phyloP scores from a whole-genome alignment of 2,329 filamentous ascomycete genomes.

The Cordyceps cicadae region DNA sequence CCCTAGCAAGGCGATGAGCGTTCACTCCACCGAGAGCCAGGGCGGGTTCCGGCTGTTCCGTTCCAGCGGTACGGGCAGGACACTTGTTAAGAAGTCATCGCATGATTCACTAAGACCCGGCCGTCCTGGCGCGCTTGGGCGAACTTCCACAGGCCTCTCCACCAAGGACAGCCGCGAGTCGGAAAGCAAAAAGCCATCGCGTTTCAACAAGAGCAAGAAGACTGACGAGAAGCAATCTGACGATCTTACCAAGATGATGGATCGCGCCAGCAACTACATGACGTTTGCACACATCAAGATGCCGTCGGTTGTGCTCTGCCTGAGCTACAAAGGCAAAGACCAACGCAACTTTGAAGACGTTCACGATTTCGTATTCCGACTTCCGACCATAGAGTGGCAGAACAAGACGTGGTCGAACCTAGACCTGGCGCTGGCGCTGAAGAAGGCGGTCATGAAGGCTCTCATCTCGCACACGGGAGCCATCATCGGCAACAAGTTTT shows the following conservation, averaged over 20 bases:
- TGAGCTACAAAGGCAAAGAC: constrained; percentile 93
- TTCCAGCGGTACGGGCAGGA: constrained; percentile 34
- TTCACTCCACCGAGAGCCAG: constrained; percentile 41
- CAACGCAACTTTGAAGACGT: constrained; percentile 95
- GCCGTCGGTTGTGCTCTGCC: constrained; percentile 86
- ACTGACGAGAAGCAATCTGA: constrained; percentile 60
- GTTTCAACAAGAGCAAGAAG: constrained; percentile 49
- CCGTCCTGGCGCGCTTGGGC: constrained; percentile 35
- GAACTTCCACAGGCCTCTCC: constrained; percentile 34
- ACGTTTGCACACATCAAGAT: constrained; percentile 93
- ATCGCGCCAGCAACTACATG: constrained; percentile 92
- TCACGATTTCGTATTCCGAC: constrained; percentile 92
- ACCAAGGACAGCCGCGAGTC: constrained; percentile 32
- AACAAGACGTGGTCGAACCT: constrained; percentile 99
- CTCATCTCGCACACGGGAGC: constrained; percentile 92
- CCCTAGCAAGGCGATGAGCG: constrained; percentile 39
- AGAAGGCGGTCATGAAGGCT: constrained; percentile 89
- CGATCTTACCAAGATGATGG: constrained; percentile 94
- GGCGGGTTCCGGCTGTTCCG: constrained; percentile 44
- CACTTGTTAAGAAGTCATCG: constrained; percentile 44
- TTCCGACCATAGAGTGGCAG: constrained; percentile 88
- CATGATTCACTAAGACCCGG: constrained; percentile 45
- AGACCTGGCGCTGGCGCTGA: constrained; percentile 83
- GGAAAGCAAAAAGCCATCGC: constrained; percentile 40
- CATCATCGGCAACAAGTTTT: constrained; percentile 96